Evolutionary conservation across 805 yeast genomes (phyloP), one percentile per base, ranked within the genome.

Genomic region (Pichia nanzhaoensis): DNA sequence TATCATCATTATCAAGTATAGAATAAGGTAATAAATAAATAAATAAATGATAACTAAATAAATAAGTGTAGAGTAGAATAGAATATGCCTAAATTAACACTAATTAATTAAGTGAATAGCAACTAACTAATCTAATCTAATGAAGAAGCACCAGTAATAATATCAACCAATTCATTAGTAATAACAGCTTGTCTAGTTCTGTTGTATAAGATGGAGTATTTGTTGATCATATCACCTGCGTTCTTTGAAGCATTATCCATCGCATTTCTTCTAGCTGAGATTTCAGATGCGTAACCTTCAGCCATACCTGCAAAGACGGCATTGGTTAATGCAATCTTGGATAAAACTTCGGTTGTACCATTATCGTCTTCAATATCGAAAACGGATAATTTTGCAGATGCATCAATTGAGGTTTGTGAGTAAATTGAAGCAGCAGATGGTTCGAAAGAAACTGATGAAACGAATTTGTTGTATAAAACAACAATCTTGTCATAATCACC

Each of bases 211-310:
- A 93, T 93, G 58, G 98, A 84, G 84, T 86, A 91, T 66, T 79
- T 84, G 74, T 78, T 81, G 67, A 93, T 93, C 98, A 93, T 93
- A 63, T 93, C 99, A 74, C 95, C 96, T 53, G 99, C 99, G 68
- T 91, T 91, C 93, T 93, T 91, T 58, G 97, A 89, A 53, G 99
- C 99, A 66, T 93, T 93, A 74, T 91, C 99, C 99, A 91, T 91
- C 58, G 99, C 98, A 68, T 88, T 91, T 82, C 99, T 90, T 82
- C 99, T 90, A 50, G 99, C 96, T 54, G 95, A 84, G 56, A 90
- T 78, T 77, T 91, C 99, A 48, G 98, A 86, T 51, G 98, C 97
- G 71, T 91, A 90, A 70, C 97, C 98, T 68, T 93, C 96, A 54
- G 97, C 91, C 77, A 90, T 78, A 51, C 96, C 97, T 62, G 90